phyloP scores from a whole-genome alignment of 768 basidiomycete species.

The Lactarius evosmus region DNA sequence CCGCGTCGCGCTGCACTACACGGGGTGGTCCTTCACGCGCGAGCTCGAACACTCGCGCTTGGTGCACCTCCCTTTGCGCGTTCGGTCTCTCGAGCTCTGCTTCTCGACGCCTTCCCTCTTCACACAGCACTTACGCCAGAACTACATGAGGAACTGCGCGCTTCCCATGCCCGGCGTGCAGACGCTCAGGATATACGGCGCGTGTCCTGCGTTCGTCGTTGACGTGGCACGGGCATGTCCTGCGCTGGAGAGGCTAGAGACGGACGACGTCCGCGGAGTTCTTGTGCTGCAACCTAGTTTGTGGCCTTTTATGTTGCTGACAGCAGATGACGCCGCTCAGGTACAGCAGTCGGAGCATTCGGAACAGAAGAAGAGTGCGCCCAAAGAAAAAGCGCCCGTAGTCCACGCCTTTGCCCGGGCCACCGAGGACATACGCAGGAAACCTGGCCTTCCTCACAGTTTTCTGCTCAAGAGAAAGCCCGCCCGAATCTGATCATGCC shows the following conservation, averaged over 20 bases:
- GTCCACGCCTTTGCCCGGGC: neutral
- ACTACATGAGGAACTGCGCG: conserved; percentile 19
- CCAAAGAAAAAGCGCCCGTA: neutral
- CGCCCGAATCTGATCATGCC: neutral
- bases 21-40: conserved; percentile 36
- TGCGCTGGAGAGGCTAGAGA: conserved; percentile 27
- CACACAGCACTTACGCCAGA: conserved; percentile 22
- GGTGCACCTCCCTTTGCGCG: conserved; percentile 34
- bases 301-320: conserved; percentile 13
- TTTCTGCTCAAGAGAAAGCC: neutral
- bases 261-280: conserved; percentile 20
- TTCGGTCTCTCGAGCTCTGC: conserved; percentile 36
- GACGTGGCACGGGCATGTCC: conserved; percentile 32
- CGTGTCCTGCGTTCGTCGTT: conserved; percentile 28
- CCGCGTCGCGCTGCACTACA: conserved; percentile 35
- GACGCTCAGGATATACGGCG: conserved; percentile 30
- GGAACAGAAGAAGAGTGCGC: neutral
- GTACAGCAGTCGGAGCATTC: neutral
- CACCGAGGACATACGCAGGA: neutral
- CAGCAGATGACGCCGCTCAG: neutral
- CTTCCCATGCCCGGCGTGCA: conserved; percentile 30
- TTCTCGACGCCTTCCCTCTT: conserved; percentile 32
- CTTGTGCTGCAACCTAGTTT: conserved; percentile 20
- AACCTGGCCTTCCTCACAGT: neutral
- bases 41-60: conserved; percentile 37